Conservation (phyloP, 306 rosid genomes). For the Sicyos baderoa region DNA sequence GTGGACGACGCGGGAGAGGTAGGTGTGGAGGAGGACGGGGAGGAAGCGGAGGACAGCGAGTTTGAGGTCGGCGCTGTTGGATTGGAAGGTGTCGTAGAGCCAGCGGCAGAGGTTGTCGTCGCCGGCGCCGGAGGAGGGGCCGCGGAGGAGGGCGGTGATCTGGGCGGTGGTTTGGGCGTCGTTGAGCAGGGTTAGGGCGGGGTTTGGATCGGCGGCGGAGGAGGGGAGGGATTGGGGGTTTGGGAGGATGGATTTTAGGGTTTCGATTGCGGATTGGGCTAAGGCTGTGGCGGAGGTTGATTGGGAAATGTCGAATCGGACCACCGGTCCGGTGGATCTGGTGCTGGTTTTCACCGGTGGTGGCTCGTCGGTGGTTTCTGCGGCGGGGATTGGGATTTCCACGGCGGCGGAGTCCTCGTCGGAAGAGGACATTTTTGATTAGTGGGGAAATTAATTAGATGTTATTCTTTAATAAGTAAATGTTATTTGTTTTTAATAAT, state of each 20-base stretch:
- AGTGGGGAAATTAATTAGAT: neutral
- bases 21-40: constrained; percentile 49
- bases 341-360: neutral
- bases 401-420: neutral
- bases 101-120: constrained; percentile 71
- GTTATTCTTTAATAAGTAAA: neutral
- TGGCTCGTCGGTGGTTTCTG: neutral
- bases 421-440: neutral
- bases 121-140: constrained; percentile 58
- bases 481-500: neutral
- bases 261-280: constrained; percentile 26
- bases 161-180: constrained; percentile 29
- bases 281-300: neutral
- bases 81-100: constrained; percentile 86
- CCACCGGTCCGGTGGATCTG: neutral
- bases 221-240: constrained; percentile 22
- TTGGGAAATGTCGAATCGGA: neutral
- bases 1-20: constrained; percentile 49
- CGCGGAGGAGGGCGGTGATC: constrained; percentile 54
- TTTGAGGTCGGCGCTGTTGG: constrained; percentile 41
- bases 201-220: constrained; percentile 11
- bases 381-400: neutral
- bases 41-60: constrained; percentile 62
- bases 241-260: constrained; percentile 51
- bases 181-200: constrained; percentile 40